Evolutionary conservation across 2,329 filamentous ascomycete species (phyloP).

Genomic region (Beauveria medogensis): DNA sequence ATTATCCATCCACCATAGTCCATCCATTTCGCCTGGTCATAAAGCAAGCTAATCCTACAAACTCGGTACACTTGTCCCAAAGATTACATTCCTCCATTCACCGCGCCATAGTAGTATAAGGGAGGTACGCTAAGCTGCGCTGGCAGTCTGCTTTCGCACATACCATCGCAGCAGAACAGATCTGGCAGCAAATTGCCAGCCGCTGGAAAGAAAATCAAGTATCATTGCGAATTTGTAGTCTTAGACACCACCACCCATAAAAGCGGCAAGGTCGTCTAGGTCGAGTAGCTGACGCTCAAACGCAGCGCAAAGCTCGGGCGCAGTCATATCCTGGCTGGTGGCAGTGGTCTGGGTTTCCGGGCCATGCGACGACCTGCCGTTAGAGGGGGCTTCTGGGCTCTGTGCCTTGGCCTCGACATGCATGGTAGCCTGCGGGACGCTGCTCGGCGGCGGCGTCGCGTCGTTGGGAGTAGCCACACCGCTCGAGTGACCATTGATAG

Average conservation of each 20-base stretch:
- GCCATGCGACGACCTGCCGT: conserved; percentile 22
- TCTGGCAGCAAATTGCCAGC: background rate
- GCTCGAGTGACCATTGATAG: conserved; percentile 50
- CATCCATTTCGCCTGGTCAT: background rate
- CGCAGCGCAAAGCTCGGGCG: conserved; percentile 47
- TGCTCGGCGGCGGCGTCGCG: conserved; percentile 10
- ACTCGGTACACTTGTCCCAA: background rate
- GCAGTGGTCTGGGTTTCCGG: conserved; percentile 26
- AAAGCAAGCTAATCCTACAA: conserved; percentile 1
- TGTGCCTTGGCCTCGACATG: conserved; percentile 29
- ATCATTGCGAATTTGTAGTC: background rate
- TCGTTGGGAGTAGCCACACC: conserved; percentile 22
- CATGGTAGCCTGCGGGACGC: conserved; percentile 16
- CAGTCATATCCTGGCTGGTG: conserved; percentile 46
- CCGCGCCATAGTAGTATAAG: background rate
- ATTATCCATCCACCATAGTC: background rate
- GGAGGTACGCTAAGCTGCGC: background rate
- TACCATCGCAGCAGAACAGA: background rate
- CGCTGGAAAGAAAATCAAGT: background rate
- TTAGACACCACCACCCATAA: conserved; percentile 54
- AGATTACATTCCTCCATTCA: background rate
- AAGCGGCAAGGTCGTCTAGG: conserved; percentile 52
- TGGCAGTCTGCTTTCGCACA: background rate
- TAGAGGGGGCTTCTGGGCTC: conserved; percentile 22
- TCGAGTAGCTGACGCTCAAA: conserved; percentile 54